Conservation (phyloP, 163 green algal species). For the Volvox carteri region DNA sequence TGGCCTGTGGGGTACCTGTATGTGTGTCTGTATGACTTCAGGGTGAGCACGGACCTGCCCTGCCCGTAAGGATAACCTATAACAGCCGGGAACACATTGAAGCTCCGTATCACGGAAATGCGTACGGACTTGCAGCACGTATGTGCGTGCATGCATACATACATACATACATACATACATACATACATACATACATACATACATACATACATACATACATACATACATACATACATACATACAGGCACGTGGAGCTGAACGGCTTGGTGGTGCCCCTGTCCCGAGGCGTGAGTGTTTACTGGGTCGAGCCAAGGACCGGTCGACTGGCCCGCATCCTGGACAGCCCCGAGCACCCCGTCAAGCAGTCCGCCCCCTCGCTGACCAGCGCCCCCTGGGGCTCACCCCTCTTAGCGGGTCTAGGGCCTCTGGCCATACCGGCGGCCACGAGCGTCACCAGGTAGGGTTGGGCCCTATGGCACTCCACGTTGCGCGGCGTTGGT, state of each 20-base stretch:
- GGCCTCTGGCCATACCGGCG: conserved; percentile 33
- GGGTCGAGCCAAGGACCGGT: conserved; percentile 20
- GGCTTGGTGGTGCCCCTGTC: conserved; percentile 34
- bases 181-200: not conserved
- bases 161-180: too few relatives aligned
- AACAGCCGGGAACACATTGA: too few relatives aligned
- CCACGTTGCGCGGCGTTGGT: too few relatives aligned
- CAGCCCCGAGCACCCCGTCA: conserved; percentile 47
- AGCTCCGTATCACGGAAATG: too few relatives aligned
- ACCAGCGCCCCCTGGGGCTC: not conserved
- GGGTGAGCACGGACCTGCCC: too few relatives aligned
- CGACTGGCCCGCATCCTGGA: conserved; percentile 33
- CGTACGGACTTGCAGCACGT: too few relatives aligned
- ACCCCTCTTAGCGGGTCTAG: conserved; percentile 26
- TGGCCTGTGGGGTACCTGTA: too few relatives aligned
- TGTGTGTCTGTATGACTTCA: too few relatives aligned
- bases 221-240: not conserved
- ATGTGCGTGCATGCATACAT: too few relatives aligned
- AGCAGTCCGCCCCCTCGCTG: not conserved
- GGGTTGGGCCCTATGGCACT: too few relatives aligned
- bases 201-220: not conserved
- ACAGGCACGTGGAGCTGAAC: conserved; percentile 47
- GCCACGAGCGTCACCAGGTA: conserved; percentile 28
- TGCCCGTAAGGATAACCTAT: too few relatives aligned
- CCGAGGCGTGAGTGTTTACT: conserved; percentile 46